phyloP scores from a whole-genome alignment of 768 basidiomycete species.

The Suillus plorans region DNA sequence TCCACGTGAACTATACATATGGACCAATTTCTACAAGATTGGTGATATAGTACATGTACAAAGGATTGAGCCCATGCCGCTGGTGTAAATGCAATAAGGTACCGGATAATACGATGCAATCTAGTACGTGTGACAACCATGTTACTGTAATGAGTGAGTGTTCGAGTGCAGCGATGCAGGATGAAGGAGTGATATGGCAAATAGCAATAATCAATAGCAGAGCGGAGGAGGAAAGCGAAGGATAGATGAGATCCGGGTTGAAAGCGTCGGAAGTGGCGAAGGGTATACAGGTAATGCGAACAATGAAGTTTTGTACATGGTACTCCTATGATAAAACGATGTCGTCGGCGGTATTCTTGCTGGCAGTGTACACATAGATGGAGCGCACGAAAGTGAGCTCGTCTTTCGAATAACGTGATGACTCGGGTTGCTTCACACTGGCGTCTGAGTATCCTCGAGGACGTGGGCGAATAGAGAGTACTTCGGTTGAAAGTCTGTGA shows the following conservation, averaged over 20 bases:
- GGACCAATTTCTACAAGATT: neutral
- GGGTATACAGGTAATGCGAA: slow-evolving; percentile 1
- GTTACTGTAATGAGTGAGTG: neutral
- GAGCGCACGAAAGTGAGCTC: slow-evolving; percentile 52
- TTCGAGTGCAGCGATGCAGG: slow-evolving; percentile 7
- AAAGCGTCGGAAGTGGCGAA: neutral
- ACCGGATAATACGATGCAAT: neutral
- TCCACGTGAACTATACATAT: neutral
- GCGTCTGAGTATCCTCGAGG: slow-evolving; percentile 11
- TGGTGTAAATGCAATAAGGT: neutral
- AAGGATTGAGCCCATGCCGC: neutral
- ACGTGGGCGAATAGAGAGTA: slow-evolving; percentile 3
- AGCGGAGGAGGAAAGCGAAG: slow-evolving; percentile 13
- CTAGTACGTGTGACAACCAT: neutral
- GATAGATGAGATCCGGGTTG: neutral
- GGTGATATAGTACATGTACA: neutral
- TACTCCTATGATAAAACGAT: slow-evolving; percentile 14
- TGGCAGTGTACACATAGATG: slow-evolving; percentile 51
- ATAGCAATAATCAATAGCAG: slow-evolving; percentile 6
- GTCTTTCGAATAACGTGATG: slow-evolving; percentile 30
- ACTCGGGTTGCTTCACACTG: slow-evolving; percentile 16
- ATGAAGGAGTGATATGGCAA: slow-evolving; percentile 4
- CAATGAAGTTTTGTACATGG: neutral
- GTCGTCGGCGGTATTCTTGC: slow-evolving; percentile 38
- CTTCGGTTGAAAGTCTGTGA: slow-evolving; percentile 20